Conservation (phyloP, 2,329 filamentous ascomycete species). For the Exophiala alcalophila region DNA sequence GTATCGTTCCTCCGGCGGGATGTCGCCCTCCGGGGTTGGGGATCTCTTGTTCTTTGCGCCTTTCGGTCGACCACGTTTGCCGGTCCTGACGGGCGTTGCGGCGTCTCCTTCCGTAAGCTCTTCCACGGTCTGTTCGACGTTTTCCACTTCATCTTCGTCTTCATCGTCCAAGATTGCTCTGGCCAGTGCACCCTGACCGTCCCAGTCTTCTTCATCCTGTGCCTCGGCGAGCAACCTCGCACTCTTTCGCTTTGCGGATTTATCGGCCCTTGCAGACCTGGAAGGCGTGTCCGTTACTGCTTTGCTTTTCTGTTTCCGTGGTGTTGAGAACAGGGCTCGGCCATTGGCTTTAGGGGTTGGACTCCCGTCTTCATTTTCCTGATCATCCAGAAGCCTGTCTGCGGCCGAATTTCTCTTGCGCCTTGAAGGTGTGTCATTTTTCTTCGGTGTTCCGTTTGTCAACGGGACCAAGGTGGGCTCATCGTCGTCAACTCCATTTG, state of each 20-base stretch:
- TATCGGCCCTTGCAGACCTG: slow-evolving; percentile 69
- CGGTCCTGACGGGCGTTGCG: slow-evolving; percentile 51
- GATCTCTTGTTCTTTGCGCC: slow-evolving; percentile 61
- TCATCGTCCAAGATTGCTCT: slow-evolving; percentile 67
- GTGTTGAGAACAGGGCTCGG: slow-evolving; percentile 42
- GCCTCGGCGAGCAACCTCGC: slow-evolving; percentile 72
- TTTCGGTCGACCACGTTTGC: slow-evolving; percentile 56
- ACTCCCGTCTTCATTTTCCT: slow-evolving; percentile 20
- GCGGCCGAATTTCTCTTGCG: slow-evolving; percentile 15
- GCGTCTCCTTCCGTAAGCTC: slow-evolving; percentile 34
- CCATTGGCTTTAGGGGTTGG: slow-evolving; percentile 32
- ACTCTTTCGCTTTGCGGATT: slow-evolving; percentile 83
- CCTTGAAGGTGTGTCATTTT: slow-evolving; percentile 32
- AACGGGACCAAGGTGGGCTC: slow-evolving; percentile 9
- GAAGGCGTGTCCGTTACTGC: slow-evolving; percentile 54
- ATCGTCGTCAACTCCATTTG: slow-evolving; percentile 10
- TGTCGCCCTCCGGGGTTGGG: slow-evolving; percentile 74
- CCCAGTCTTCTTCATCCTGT: slow-evolving; percentile 63
- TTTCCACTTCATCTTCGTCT: slow-evolving; percentile 36
- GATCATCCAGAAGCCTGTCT: slow-evolving; percentile 13
- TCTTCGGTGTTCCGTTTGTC: slow-evolving; percentile 40
- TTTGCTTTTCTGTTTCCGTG: slow-evolving; percentile 37
- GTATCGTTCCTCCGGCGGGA: slow-evolving; percentile 86
- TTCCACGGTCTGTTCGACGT: slow-evolving; percentile 35
- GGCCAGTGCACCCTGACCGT: slow-evolving; percentile 65